These are phyloP conservation scores for Pisolithus tinctorius DNA, from an alignment of 768 basidiomycete species.

Conservation along the genomic window DNA sequence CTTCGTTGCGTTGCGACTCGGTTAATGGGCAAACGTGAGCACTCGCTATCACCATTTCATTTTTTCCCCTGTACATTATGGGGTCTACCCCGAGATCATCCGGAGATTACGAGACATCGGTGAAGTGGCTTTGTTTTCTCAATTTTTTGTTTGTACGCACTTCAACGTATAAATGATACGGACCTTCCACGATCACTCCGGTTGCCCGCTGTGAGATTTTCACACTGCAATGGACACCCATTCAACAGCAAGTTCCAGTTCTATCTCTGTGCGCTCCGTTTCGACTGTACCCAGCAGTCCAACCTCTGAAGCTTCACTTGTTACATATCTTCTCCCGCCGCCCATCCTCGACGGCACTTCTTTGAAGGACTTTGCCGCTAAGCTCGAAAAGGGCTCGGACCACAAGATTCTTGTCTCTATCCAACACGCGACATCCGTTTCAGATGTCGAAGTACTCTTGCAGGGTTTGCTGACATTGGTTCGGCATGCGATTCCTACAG, in stretches of 20 bases:
- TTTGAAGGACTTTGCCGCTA: slow-evolving; percentile 13
- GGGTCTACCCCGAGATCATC: background rate
- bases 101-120: background rate
- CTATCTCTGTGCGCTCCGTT: slow-evolving; percentile 13
- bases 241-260: slow-evolving; percentile 7
- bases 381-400: slow-evolving; percentile 22
- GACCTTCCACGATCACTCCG: background rate
- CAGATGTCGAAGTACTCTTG: slow-evolving; percentile 6
- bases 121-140: background rate
- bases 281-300: slow-evolving; percentile 13
- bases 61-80: background rate
- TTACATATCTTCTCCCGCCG: slow-evolving; percentile 19
- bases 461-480: slow-evolving; percentile 7
- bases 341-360: slow-evolving; percentile 5
- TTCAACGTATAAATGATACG: slow-evolving; percentile 19
- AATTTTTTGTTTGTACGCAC: slow-evolving; percentile 3
- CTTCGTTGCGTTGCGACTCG: background rate
- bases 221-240: slow-evolving; percentile 15
- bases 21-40: background rate
- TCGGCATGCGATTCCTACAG: slow-evolving; percentile 8
- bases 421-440: slow-evolving; percentile 6
- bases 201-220: background rate
- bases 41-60: background rate
- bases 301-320: slow-evolving; percentile 15
- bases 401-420: slow-evolving; percentile 21